A percentile compares a stretch with the other conserved stretches of the same genome.
These are phyloP conservation scores for Xylariaceae sp. DNA, from an alignment of 2,329 filamentous ascomycete genomes.

Conservation along the genomic window DNA sequence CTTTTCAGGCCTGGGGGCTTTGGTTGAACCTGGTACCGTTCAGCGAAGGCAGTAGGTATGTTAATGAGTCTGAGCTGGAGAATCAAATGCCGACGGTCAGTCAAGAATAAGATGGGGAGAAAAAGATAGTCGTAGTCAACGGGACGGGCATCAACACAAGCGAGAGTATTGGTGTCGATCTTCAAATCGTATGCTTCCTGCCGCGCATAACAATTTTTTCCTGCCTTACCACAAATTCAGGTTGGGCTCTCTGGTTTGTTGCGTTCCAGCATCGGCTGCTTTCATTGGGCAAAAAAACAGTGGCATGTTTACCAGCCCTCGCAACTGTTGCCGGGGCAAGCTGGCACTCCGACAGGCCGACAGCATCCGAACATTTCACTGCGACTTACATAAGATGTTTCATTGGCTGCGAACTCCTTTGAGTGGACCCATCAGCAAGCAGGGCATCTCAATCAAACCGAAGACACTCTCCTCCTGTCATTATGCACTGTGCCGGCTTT, in stretches of 20 bases:
- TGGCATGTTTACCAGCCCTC: too few species aligned
- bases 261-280: conserved; percentile 3
- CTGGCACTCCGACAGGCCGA: conserved; percentile 5
- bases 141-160: too few species aligned
- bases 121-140: too few species aligned
- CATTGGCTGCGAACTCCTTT: not conserved
- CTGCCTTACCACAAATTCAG: not conserved
- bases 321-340: conserved; percentile 13
- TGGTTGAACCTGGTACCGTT: not conserved
- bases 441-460: conserved; percentile 8
- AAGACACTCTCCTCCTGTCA: too few species aligned
- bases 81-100: too few species aligned
- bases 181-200: not conserved
- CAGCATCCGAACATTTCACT: not conserved
- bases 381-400: not conserved
- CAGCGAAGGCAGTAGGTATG: conserved; percentile 1
- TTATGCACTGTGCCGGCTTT: too few species aligned
- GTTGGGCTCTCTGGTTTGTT: conserved; percentile 2
- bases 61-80: too few species aligned
- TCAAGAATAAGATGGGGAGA: too few species aligned
- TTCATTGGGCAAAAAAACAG: too few species aligned
- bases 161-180: not conserved
- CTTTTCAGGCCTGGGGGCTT: conserved; percentile 11
- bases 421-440: not conserved
- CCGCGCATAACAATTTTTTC: conserved; percentile 9